Evolutionary conservation across 2,329 filamentous ascomycete genomes (phyloP), one percentile per base, ranked within the genome.

Genomic region (Mycogone perniciosa): DNA sequence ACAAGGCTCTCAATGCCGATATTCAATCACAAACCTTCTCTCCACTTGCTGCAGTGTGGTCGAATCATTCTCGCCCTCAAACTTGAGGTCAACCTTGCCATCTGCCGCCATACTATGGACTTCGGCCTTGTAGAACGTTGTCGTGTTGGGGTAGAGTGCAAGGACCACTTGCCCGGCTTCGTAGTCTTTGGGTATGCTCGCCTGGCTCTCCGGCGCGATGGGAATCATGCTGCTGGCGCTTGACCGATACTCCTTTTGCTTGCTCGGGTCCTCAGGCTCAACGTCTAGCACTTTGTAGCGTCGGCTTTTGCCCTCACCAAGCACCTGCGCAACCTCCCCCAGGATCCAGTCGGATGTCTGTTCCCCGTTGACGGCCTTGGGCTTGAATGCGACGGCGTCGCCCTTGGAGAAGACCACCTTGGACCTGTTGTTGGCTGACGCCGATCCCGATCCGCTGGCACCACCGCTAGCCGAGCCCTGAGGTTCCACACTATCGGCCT

Each of bases 111-210:
- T 84, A 34, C 84, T 84, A 69, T 88, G 86, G 7, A 92, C 88
- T 59, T 90, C 86, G 1, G 88, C 88, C 64, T 87, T 84, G 66
- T 93, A 93, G 60, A 93, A 92, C 0, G 87, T 91, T 1, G 88
- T 91, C 1, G 88, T 92, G 59, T 89, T 84, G 0, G 88, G 88
- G 62, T 93, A 93, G 52, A 89, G 72, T 0, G 88, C 88, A 51
- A 92, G 73, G 7, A 92, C 88, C 42, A 82, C 80, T 63, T 85
- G 88, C 41, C 86, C 85, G 37, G 79, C 70, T 34, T 86, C 80
- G 52, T 86, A 78, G 38, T 86, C 75, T 4, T 76, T 70, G 11
- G 85, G 71, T 2, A 68, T 81, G 55, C 67, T 72, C 57, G 64
- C 72, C 64, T 57, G 73, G 62, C 56, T 67, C 56, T 71, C 70